Percentiles rank a stretch among this genome's conserved stretches.
phyloP scores from a whole-genome alignment of 1,284 basidiomycete species.

The Trametes pubescens region DNA sequence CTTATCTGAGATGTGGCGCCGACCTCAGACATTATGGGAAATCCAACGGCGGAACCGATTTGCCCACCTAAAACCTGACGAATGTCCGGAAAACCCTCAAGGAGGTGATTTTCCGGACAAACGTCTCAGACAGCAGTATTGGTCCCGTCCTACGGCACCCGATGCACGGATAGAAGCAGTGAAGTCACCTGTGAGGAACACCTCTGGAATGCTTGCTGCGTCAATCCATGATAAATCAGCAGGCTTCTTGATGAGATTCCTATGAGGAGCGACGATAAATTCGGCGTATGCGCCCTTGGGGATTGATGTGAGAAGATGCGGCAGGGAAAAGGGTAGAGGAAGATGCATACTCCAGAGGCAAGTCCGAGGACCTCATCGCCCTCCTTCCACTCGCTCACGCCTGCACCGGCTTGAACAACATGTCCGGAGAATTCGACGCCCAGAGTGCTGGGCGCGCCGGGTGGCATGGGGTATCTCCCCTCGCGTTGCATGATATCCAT shows the following conservation, averaged over 20 bases:
- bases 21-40: too few relatives aligned
- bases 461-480: conserved; percentile 82
- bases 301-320: not conserved
- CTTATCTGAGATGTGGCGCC: too few relatives aligned
- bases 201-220: conserved; percentile 88
- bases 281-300: conserved; percentile 91
- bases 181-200: conserved; percentile 80
- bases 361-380: conserved; percentile 93
- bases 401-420: conserved; percentile 67
- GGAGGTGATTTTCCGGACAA: too few relatives aligned
- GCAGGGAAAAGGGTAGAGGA: not conserved
- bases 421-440: conserved; percentile 93
- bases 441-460: conserved; percentile 80
- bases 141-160: too few relatives aligned
- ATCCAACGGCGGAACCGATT: too few relatives aligned
- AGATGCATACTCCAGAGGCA: conserved; percentile 61
- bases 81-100: too few relatives aligned
- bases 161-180: not conserved
- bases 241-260: conserved; percentile 83
- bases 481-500: conserved; percentile 87
- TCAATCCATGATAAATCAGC: conserved; percentile 80
- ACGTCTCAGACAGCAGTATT: too few relatives aligned
- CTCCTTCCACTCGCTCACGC: conserved; percentile 65
- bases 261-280: conserved; percentile 76
- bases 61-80: too few relatives aligned